Percentiles rank a stretch among this genome's conserved stretches.
Conservation (phyloP, 305 asterid species). For the Fraxinus velutina region DNA sequence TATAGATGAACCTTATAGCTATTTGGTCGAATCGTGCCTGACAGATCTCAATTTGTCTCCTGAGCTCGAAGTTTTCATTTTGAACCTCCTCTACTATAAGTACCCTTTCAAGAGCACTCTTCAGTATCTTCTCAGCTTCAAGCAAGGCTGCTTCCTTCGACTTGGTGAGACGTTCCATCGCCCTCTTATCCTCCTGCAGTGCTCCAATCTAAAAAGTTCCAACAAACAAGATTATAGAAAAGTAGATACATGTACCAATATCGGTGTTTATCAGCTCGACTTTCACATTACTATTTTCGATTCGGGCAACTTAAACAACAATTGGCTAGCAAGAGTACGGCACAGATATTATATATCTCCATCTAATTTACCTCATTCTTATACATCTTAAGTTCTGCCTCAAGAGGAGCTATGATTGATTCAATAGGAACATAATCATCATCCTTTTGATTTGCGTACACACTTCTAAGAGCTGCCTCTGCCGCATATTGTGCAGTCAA, state of each 20-base stretch:
- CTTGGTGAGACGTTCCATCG: slow-evolving; percentile 68
- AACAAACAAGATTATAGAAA: not conserved
- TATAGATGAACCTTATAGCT: not conserved
- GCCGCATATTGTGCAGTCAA: slow-evolving; percentile 86
- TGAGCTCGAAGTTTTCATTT: slow-evolving; percentile 68
- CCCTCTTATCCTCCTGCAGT: slow-evolving; percentile 70
- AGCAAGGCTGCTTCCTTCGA: slow-evolving; percentile 82
- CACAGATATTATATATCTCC: not conserved
- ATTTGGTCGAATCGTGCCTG: slow-evolving; percentile 40
- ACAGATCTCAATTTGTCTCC: slow-evolving; percentile 78
- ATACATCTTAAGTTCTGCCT: slow-evolving; percentile 79
- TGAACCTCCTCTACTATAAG: slow-evolving; percentile 86
- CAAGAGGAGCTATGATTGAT: slow-evolving; percentile 80
- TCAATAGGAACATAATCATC: slow-evolving; percentile 62
- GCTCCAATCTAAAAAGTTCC: slow-evolving; percentile 51
- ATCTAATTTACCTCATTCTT: slow-evolving; percentile 64
- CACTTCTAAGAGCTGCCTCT: slow-evolving; percentile 83
- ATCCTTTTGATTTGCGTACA: slow-evolving; percentile 69
- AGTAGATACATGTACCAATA: not conserved
- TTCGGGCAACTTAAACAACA: not conserved
- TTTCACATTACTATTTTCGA: not conserved
- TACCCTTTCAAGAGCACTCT: slow-evolving; percentile 78
- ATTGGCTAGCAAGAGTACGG: not conserved
- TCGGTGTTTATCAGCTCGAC: not conserved
- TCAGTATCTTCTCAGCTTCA: slow-evolving; percentile 75